phyloP scores from a whole-genome alignment of 2,329 filamentous ascomycete species.

The Furcasterigmium sp. region DNA sequence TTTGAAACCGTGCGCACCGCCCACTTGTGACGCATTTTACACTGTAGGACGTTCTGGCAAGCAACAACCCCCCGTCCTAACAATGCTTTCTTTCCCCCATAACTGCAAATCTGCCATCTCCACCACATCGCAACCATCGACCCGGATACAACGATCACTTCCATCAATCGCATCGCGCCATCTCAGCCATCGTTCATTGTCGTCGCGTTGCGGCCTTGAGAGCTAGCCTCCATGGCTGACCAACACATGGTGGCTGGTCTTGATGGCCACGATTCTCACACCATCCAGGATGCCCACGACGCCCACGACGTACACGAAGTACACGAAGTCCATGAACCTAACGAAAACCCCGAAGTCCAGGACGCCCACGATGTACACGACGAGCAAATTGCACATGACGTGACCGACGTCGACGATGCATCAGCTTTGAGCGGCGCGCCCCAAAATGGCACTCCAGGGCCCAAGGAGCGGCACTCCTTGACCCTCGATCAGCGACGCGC shows the following conservation, averaged over 20 bases:
- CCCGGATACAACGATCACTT: conserved; percentile 14
- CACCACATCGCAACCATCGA: conserved; percentile 8
- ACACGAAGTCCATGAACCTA: conserved; percentile 6
- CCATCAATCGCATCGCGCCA: conserved; percentile 10
- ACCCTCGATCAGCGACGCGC: conserved; percentile 59
- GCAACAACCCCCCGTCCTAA: no score
- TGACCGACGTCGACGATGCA: conserved; percentile 2
- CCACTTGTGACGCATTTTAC: no score
- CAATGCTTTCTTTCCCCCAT: conserved; percentile 3
- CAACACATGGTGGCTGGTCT: conserved; percentile 5
- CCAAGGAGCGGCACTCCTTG: conserved; percentile 51
- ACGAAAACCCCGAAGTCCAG: conserved; percentile 7
- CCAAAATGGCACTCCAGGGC: conserved; percentile 4
- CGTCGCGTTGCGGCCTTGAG: not conserved
- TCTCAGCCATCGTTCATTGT: conserved; percentile 2
- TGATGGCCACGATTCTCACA: not conserved
- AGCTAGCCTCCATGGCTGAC: conserved; percentile 9
- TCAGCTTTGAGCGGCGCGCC: conserved; percentile 3
- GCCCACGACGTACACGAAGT: conserved; percentile 7
- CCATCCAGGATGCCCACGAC: not conserved
- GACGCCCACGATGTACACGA: conserved; percentile 2
- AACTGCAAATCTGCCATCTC: conserved; percentile 8
- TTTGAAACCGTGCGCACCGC: no score
- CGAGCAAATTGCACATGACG: not conserved
- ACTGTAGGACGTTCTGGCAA: no score